Evolutionary conservation across 257 asterid species (phyloP).

Genomic region (Thymus mandschuricus): DNA sequence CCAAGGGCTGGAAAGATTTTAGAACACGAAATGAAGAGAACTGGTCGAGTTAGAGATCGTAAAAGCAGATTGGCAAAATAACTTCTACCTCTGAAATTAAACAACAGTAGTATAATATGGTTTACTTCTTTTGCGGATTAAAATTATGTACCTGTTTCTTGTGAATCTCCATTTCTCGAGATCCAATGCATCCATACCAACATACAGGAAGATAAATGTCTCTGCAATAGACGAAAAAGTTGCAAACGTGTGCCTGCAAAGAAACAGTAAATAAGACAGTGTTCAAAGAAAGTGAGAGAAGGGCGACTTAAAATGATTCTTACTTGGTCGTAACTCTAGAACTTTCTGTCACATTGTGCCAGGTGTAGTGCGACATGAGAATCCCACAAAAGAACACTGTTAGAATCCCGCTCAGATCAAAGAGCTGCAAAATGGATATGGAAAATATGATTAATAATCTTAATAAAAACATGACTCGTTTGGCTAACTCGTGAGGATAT

Average conservation of each 20-base stretch:
- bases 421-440: conserved; percentile 49
- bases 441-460: conserved; percentile 11
- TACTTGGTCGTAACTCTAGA: conserved; percentile 77
- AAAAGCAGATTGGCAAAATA: no score
- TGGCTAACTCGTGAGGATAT: not conserved
- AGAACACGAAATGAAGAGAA: not conserved
- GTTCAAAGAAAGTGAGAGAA: not conserved
- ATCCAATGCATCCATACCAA: conserved; percentile 93
- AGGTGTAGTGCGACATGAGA: conserved; percentile 85
- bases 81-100: no score
- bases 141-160: conserved; percentile 42
- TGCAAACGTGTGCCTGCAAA: conserved; percentile 68
- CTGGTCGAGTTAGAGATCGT: no score
- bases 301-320: conserved; percentile 15
- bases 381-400: conserved; percentile 86
- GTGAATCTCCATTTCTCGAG: conserved; percentile 73
- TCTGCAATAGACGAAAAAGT: conserved; percentile 73
- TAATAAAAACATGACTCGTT: not conserved
- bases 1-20: conserved; percentile 52
- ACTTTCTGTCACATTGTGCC: conserved; percentile 64
- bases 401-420: conserved; percentile 71
- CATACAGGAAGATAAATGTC: conserved; percentile 74
- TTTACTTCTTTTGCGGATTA: not conserved
- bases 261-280: conserved; percentile 25
- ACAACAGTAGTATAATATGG: no score